These are phyloP conservation scores for Zygosaccharomyces kombuchaensis DNA, from an alignment of 805 yeast species.

Conservation along the genomic window DNA sequence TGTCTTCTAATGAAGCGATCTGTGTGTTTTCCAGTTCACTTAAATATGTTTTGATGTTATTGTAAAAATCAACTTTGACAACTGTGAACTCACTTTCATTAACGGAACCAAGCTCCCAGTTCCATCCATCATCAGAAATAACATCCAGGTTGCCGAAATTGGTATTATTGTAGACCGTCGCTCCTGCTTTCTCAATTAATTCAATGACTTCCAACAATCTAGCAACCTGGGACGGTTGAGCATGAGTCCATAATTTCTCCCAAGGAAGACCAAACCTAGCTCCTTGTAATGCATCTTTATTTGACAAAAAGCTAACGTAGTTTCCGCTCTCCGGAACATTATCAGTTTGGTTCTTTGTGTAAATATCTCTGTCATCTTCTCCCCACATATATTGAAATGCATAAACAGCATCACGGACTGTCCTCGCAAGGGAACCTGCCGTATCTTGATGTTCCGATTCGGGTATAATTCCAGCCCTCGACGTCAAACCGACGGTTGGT, in stretches of 20 bases:
- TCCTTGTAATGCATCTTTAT: constrained; percentile 28
- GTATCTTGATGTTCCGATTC: constrained; percentile 32
- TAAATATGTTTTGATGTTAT: constrained; percentile 25
- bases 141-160: constrained; percentile 27
- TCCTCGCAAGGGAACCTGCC: constrained; percentile 30
- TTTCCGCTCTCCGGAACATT: constrained; percentile 31
- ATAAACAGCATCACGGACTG: constrained; percentile 29
- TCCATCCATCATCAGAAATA: constrained; percentile 31
- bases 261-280: constrained; percentile 33
- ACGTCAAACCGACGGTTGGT: constrained; percentile 32
- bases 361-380: constrained; percentile 25
- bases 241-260: constrained; percentile 27
- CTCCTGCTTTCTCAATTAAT: constrained; percentile 27
- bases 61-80: constrained; percentile 32
- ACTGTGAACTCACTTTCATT: constrained; percentile 33
- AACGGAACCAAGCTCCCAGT: constrained; percentile 29
- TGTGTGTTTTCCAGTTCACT: constrained; percentile 26
- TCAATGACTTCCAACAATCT: constrained; percentile 19
- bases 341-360: constrained; percentile 28
- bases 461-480: constrained; percentile 30
- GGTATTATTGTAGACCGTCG: constrained; percentile 29
- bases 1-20: constrained; percentile 26
- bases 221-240: constrained; percentile 17
- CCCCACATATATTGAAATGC: constrained; percentile 33
- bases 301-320: constrained; percentile 24